Evolutionary conservation across 228 moss, liverwort and hornwort genomes (phyloP).

Genomic region (Sphagnum magellanicum): DNA sequence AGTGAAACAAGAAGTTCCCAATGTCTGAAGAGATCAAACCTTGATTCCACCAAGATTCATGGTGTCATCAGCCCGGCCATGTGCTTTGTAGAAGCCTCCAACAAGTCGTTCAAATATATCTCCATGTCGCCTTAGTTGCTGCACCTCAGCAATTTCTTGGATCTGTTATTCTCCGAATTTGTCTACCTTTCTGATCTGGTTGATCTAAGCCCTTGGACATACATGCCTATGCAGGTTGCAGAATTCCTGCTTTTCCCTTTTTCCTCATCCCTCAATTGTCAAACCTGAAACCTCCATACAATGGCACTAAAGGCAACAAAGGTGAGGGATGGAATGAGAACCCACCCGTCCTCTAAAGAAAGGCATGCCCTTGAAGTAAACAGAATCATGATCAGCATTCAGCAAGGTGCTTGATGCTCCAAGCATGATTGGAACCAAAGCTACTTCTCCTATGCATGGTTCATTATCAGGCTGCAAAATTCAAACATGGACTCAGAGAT

Average conservation of each 20-base stretch:
- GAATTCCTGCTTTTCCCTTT: too few species aligned
- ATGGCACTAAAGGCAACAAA: too few species aligned
- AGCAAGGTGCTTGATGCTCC: constrained; percentile 72
- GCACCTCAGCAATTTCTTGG: constrained; percentile 1
- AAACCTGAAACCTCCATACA: too few species aligned
- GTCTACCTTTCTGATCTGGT: too few species aligned
- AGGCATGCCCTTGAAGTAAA: constrained; percentile 92
- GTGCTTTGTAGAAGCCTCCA: constrained; percentile 81
- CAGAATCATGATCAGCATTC: constrained; percentile 88
- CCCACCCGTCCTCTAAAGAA: constrained; percentile 59
- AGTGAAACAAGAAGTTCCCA: too few species aligned
- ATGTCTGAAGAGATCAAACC: constrained; percentile 16
- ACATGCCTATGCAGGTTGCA: too few species aligned
- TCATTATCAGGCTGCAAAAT: constrained; percentile 61
- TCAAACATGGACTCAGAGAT: neutral
- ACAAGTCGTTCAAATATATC: constrained; percentile 73
- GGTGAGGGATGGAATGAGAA: too few species aligned
- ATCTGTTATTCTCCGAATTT: too few species aligned
- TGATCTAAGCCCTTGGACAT: too few species aligned
- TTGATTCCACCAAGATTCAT: constrained; percentile 98
- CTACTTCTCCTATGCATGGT: constrained; percentile 76
- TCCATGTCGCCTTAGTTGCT: constrained; percentile 93
- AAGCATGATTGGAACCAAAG: constrained; percentile 52
- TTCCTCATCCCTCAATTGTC: too few species aligned
- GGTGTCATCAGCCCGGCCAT: constrained; percentile 88